Base-by-base conservation (phyloP, 768 basidiomycete genomes). In the Xerocomellus intermedius region DNA sequence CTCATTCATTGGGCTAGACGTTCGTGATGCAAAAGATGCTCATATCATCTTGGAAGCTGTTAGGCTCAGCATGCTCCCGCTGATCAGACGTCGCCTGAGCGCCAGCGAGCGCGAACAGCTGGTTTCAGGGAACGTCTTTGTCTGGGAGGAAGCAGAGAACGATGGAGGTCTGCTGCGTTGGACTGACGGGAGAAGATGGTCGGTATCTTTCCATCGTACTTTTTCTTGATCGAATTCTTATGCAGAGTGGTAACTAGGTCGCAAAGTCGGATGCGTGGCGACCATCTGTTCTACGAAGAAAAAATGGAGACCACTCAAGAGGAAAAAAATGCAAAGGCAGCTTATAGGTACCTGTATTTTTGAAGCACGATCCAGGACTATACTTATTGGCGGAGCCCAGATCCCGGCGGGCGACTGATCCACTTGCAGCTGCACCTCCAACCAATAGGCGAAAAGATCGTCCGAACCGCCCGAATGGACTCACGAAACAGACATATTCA, bases 401-500 rank as follows among this genome's bases (percentile, higher is more conserved):
- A 59, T 84, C 82, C 16, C 78, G 76, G 44, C 75, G 82, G 48
- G 82, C 82, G 50, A 77, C 84, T 42, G 84, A 87, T 70, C 84
- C 86, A 17, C 78, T 75, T 55, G 80, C 80, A 42, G 70, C 77
- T 36, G 73, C 82, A 17, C 81, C 84, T 46, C 76, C 85, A 16
- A 82, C 83, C 28, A 81, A 82, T 50, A 79, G 86, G 66, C 78
- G 89, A 57, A 89, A 88, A 69, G 87, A 90, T 65, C 75, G 89
- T 8, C 89, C 89, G 12, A 83, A 87, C 36, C 89, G 90, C 60
- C 84, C 83, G 16, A 83, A 87, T 58, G 89, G 89, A n/a, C 77
- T 91, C 48, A 91, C 89, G 41, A 91, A 91, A 73, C 89, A 91
- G 67, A 91, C 89, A 0, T 91, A 90, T 65, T 90, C 88, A 8